These are phyloP conservation scores for Entoloma clypeatum DNA, from an alignment of 1,284 basidiomycete genomes.

Conservation along the genomic window DNA sequence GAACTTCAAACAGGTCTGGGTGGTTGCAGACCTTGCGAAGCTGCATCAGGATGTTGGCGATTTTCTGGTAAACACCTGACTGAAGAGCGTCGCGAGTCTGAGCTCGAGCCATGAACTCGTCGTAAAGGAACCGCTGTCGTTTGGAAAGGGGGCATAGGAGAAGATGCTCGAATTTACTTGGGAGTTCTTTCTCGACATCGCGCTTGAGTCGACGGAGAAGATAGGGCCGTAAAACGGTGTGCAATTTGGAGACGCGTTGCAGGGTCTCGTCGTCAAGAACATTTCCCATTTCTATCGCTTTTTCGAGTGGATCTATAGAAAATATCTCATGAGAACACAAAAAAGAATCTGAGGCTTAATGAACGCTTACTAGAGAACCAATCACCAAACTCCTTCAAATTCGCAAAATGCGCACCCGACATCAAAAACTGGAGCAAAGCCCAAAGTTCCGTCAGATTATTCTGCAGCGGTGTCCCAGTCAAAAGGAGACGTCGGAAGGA, in stretches of 20 bases:
- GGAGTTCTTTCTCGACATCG: conserved; percentile 95
- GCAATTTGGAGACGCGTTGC: conserved; percentile 86
- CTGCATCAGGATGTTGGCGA: conserved; percentile 98
- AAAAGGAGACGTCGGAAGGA: conserved; percentile 85
- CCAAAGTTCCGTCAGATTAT: conserved; percentile 96
- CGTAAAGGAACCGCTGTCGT: conserved; percentile 94
- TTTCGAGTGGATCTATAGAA: conserved; percentile 80
- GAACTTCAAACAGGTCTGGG: conserved; percentile 93
- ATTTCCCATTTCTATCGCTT: conserved; percentile 87
- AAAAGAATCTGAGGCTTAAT: conserved; percentile 8
- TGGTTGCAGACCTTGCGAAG: conserved; percentile 95
- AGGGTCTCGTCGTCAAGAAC: conserved; percentile 80
- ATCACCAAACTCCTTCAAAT: conserved; percentile 91
- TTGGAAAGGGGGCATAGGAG: conserved; percentile 91
- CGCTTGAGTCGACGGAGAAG: conserved; percentile 92
- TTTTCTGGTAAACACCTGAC: conserved; percentile 85
- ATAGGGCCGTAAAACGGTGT: conserved; percentile 91
- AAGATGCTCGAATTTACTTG: conserved; percentile 93
- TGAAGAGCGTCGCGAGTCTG: conserved; percentile 84
- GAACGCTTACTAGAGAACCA: conserved; percentile 88
- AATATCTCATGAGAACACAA: conserved; percentile 8
- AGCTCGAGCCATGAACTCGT: conserved; percentile 95
- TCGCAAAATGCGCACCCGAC: conserved; percentile 91
- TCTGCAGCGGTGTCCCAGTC: conserved; percentile 94
- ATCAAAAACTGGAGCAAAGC: conserved; percentile 93